phyloP scores from a whole-genome alignment of 805 yeast genomes.

The Vanderwaltozyma tropicalis region DNA sequence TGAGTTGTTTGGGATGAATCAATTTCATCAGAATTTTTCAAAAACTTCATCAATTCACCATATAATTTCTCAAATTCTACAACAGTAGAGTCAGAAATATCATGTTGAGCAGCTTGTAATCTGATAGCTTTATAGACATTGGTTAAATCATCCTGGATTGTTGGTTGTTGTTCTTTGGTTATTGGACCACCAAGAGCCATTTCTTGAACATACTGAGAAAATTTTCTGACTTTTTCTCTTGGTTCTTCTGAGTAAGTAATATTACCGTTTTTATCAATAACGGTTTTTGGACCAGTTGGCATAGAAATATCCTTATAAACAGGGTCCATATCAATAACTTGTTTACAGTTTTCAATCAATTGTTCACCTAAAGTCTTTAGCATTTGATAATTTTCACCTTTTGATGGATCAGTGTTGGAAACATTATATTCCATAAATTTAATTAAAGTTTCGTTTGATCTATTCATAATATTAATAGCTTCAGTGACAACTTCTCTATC shows the following conservation, averaged over 20 bases:
- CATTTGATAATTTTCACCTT: constrained; percentile 86
- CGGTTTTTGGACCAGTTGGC: constrained; percentile 92
- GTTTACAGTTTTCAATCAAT: constrained; percentile 90
- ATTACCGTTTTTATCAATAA: constrained; percentile 80
- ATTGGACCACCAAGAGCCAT: constrained; percentile 92
- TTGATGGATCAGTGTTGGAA: constrained; percentile 51
- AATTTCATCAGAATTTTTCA: constrained; percentile 60
- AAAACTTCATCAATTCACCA: constrained; percentile 57
- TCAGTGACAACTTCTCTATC: constrained; percentile 95
- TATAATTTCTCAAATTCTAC: constrained; percentile 62
- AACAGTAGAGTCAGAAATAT: constrained; percentile 49
- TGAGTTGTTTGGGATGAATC: constrained; percentile 55
- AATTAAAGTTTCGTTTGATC: constrained; percentile 86
- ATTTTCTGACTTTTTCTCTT: constrained; percentile 84
- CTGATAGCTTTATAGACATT: constrained; percentile 73
- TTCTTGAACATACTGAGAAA: constrained; percentile 89
- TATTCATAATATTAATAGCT: constrained; percentile 95
- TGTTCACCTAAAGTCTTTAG: constrained; percentile 87
- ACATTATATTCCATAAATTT: constrained; percentile 89
- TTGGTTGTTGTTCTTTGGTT: constrained; percentile 57
- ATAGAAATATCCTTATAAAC: constrained; percentile 90
- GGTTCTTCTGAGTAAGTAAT: constrained; percentile 74
- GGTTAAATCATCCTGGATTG: constrained; percentile 76
- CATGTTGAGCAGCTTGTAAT: constrained; percentile 45
- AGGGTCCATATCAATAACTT: constrained; percentile 69